Conservation (phyloP, 2,329 filamentous ascomycete species). For the Aspergillus sp. region DNA sequence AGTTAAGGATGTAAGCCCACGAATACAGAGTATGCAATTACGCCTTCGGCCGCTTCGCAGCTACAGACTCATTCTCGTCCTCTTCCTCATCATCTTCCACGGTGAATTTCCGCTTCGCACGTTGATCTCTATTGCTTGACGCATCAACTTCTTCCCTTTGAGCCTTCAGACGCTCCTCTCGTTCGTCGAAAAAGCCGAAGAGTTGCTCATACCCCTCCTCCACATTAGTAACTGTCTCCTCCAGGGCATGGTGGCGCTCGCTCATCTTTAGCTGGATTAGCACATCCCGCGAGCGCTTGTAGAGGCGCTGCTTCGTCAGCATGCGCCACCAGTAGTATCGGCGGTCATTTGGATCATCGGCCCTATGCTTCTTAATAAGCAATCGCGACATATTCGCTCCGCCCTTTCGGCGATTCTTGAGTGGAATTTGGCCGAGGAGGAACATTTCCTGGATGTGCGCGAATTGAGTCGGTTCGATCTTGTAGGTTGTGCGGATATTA, state of each 20-base stretch:
- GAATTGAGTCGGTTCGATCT: conserved; percentile 63
- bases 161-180: conserved; percentile 30
- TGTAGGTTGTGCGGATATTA: conserved; percentile 52
- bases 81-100: conserved; percentile 31
- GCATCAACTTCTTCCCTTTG: conserved; percentile 24
- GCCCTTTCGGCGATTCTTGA: conserved; percentile 46
- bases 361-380: conserved; percentile 45
- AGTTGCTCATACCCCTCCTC: conserved; percentile 60
- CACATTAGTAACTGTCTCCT: conserved; percentile 57
- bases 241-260: conserved; percentile 60
- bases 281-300: conserved; percentile 59
- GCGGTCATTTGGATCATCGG: conserved; percentile 56
- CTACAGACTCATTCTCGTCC: conserved; percentile 15
- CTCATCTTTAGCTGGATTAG: conserved; percentile 58
- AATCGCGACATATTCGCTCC: conserved; percentile 54
- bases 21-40: conserved; percentile 10
- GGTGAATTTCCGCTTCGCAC: conserved; percentile 33
- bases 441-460: conserved; percentile 63
- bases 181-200: conserved; percentile 43
- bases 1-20: not conserved
- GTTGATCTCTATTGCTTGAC: conserved; percentile 18
- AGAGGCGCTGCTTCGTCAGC: conserved; percentile 63
- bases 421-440: conserved; percentile 57
- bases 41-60: conserved; percentile 34
- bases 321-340: conserved; percentile 67